Evolutionary conservation across 2,329 filamentous ascomycete species (phyloP).

Genomic region (Phialophora chinensis): DNA sequence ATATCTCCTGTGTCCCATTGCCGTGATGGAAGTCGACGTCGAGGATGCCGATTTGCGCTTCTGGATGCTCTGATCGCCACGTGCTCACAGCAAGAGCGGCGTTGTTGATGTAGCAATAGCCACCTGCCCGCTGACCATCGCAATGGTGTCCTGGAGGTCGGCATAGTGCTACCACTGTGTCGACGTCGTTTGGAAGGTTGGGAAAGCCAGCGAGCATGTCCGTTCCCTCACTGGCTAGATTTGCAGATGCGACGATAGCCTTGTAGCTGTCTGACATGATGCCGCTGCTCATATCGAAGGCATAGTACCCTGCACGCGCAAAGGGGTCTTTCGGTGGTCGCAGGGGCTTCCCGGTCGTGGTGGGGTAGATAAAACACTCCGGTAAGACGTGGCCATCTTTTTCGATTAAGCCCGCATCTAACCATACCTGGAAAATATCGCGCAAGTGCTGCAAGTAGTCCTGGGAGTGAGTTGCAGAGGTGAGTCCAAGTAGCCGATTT

Average conservation of each 20-base stretch:
- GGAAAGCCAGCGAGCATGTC: constrained; percentile 31
- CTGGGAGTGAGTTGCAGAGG: constrained; percentile 30
- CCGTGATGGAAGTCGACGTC: constrained; percentile 41
- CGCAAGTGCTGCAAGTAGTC: constrained; percentile 37
- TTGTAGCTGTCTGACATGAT: constrained; percentile 37
- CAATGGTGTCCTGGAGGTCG: constrained; percentile 41
- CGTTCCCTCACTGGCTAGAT: constrained; percentile 36
- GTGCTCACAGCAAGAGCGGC: constrained; percentile 35
- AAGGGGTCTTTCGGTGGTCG: constrained; percentile 36
- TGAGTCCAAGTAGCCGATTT: constrained; percentile 23
- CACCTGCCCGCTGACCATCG: constrained; percentile 37
- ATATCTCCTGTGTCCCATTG: constrained; percentile 41
- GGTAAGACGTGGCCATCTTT: constrained; percentile 35
- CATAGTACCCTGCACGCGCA: constrained; percentile 39
- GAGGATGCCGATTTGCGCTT: constrained; percentile 34
- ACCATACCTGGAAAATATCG: constrained; percentile 35
- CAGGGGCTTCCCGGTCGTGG: constrained; percentile 29
- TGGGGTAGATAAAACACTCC: constrained; percentile 37
- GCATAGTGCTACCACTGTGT: constrained; percentile 38
- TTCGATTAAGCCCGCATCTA: constrained; percentile 33
- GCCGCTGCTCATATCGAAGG: constrained; percentile 40
- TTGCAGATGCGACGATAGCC: constrained; percentile 38
- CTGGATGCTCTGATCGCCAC: constrained; percentile 25
- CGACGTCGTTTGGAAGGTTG: constrained; percentile 17
- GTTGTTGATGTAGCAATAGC: constrained; percentile 42